Evolutionary conservation across 2,329 filamentous ascomycete species (phyloP).

Genomic region (Stachybotrys elegans): DNA sequence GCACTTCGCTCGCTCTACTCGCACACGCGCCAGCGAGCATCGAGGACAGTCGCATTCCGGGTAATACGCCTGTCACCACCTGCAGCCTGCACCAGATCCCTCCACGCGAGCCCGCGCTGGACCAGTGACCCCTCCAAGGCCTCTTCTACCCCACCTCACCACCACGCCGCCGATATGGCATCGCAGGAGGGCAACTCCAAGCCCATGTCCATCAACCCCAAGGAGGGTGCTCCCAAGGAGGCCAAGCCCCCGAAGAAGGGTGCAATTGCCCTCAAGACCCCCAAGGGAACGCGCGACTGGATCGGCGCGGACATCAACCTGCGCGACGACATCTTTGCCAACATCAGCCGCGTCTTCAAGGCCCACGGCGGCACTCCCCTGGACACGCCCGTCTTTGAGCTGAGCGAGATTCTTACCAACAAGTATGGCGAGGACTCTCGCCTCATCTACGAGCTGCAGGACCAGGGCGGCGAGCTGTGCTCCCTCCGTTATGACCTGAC

Average conservation of each 20-base stretch:
- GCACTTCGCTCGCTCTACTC: not conserved
- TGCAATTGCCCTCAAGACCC: conserved; percentile 62
- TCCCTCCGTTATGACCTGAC: conserved; percentile 84
- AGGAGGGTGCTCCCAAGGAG: too few relatives aligned
- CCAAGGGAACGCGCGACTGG: conserved; percentile 69
- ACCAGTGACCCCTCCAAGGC: not conserved
- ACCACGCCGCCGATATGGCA: not conserved
- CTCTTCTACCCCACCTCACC: not conserved
- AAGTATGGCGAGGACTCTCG: conserved; percentile 93
- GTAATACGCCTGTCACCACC: not conserved
- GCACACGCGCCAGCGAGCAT: not conserved
- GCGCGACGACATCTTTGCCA: conserved; percentile 72
- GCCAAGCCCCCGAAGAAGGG: conserved; percentile 43
- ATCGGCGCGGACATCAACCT: conserved; percentile 73
- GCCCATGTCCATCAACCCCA: too few relatives aligned
- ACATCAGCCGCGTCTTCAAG: conserved; percentile 75
- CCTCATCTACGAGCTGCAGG: conserved; percentile 83
- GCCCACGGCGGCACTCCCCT: conserved; percentile 75
- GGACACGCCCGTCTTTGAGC: conserved; percentile 80
- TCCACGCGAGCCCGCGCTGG: not conserved
- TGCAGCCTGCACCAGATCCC: not conserved
- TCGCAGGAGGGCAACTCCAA: conserved; percentile 60
- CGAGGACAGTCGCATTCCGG: not conserved
- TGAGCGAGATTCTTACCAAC: conserved; percentile 78
- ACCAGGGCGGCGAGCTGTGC: conserved; percentile 72